Evolutionary conservation across 306 rosid genomes (phyloP), one percentile per base, ranked within the genome.

Genomic region (Quercus ilex): DNA sequence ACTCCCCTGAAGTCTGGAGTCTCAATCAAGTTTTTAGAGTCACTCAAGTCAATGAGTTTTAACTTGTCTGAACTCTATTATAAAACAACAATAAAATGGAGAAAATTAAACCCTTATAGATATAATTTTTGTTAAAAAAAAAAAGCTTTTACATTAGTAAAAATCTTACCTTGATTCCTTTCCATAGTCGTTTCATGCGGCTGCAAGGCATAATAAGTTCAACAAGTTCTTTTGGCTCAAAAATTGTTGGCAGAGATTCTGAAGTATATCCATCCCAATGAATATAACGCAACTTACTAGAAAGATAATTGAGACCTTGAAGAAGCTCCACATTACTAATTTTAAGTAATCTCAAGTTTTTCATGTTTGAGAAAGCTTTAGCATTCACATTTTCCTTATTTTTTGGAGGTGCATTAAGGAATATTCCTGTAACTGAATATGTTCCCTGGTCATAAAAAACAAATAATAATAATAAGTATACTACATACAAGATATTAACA

Each of bases 391-490:
- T 7, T 30, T 72, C 0, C 33, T 69, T 14, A 13, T 65, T 19
- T 18, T n/a, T 41, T 74, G n/a, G 5, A 3, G 78, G 28, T 19
- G 68, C 8, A 52, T 81, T 57, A 3, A 78, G 30, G 20, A 21
- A n/a, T 55, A 87, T 35, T 75, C 86, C 64, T 76, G 72, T 46
- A 25, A 81, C 53, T 23, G 30, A 53, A 64, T 76, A 17, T 55
- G 67, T 81, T 17, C 84, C 90, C 90, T 87, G 65, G 3, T 15
- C 33, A 55, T 18, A 17, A 55, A 55, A 11, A 26, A 4, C 6
- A 55, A 35, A 33, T 25, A 4, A 4, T 13, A 6, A 11, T 15
- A 15, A 17, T 11, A 52, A 52, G 18, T 11, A 0, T 13, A 4
- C 0, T 3, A 3, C 2, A 0, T 71, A 26, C 5, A 46, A 60